Percentiles rank a stretch among this genome's conserved stretches.
Evolutionary conservation across 2,329 filamentous ascomycete species (phyloP).

Genomic region (Rhynchosporium secalis): DNA sequence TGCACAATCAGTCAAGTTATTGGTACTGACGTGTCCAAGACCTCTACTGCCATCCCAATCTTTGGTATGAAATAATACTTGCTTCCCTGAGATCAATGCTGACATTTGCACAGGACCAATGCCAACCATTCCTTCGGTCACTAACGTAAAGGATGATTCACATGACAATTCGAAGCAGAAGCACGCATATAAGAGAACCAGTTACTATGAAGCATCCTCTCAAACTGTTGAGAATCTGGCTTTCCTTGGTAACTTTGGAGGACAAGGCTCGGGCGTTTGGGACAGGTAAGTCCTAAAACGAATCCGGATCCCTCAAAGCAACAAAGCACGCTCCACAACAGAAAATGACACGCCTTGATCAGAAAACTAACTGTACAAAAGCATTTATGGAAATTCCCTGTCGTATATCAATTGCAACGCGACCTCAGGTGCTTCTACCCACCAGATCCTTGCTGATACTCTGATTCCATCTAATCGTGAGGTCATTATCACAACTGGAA

Average conservation of each 20-base stretch:
- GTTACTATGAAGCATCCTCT: conserved; percentile 48
- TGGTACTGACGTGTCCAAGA: neutral
- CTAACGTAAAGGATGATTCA: neutral
- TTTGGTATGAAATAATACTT: neutral
- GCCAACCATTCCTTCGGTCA: conserved; percentile 19
- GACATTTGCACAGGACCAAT: neutral
- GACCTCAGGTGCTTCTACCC: conserved; percentile 46
- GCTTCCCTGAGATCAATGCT: no score
- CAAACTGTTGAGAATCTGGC: conserved; percentile 52
- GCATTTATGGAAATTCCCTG: conserved; percentile 57
- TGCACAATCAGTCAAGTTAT: neutral
- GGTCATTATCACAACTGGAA: conserved; percentile 52
- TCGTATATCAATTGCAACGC: conserved; percentile 53
- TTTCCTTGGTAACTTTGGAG: conserved; percentile 60
- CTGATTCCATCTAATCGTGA: conserved; percentile 51
- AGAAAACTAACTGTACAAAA: conserved; percentile 27
- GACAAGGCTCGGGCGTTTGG: conserved; percentile 54
- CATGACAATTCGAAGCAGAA: neutral
- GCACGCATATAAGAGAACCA: conserved; percentile 45
- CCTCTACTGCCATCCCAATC: neutral
- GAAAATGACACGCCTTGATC: neutral
- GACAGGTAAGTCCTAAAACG: conserved; percentile 44
- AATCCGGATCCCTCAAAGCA: no score
- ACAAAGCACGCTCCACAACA: no score
- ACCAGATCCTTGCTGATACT: conserved; percentile 51